Conservation (phyloP, 2,329 filamentous ascomycete genomes). For the Aspergillaceae sp. region DNA sequence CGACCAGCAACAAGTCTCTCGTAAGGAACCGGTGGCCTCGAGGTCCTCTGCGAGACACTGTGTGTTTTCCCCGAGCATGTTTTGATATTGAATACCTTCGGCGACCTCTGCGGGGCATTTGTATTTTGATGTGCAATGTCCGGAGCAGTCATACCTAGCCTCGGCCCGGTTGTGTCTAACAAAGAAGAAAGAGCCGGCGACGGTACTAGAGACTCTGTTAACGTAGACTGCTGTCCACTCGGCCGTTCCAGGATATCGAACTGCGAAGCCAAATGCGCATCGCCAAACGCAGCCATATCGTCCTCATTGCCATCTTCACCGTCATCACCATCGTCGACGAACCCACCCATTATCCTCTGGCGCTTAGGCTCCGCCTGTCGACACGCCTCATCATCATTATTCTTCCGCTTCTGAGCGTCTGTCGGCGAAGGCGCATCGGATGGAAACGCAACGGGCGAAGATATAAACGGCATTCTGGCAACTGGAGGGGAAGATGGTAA, state of each 20-base stretch:
- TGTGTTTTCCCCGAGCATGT: constrained; percentile 44
- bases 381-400: constrained; percentile 18
- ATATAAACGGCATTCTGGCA: constrained; percentile 31
- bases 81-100: constrained; percentile 27
- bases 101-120: constrained; percentile 7
- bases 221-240: no score
- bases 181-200: background rate
- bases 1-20: constrained; percentile 47
- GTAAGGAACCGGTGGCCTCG: constrained; percentile 35
- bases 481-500: constrained; percentile 27
- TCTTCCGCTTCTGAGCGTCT: constrained; percentile 35
- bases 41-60: constrained; percentile 33
- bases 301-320: constrained; percentile 34
- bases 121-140: constrained; percentile 3
- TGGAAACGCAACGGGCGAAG: constrained; percentile 31
- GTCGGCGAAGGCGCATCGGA: constrained; percentile 15
- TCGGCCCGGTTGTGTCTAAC: background rate
- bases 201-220: constrained; percentile 8
- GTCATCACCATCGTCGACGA: constrained; percentile 35
- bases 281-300: constrained; percentile 19
- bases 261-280: constrained; percentile 23
- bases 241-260: constrained; percentile 18
- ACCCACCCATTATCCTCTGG: constrained; percentile 33
- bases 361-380: constrained; percentile 29
- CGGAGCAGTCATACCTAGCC: background rate